These are phyloP conservation scores for Brassica balearica DNA, from an alignment of 441 rosid species.

Conservation along the genomic window DNA sequence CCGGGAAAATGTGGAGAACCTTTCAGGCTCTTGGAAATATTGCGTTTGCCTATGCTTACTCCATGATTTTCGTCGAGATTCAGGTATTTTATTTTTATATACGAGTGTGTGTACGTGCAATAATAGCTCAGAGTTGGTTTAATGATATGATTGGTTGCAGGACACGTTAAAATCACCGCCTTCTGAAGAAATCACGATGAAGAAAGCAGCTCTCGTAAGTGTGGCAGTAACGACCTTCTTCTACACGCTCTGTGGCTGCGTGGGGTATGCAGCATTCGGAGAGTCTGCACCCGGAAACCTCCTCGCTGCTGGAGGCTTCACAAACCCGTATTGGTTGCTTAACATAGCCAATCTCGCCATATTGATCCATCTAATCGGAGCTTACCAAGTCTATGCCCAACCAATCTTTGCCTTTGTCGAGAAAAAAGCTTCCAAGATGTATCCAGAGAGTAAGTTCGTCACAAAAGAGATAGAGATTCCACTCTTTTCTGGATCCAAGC, in stretches of 20 bases:
- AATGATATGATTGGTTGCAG: constrained; percentile 45
- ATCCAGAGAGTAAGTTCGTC: constrained; percentile 66
- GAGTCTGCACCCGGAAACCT: constrained; percentile 79
- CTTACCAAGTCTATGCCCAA: constrained; percentile 89
- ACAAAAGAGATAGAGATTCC: constrained; percentile 59
- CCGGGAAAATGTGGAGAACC: constrained; percentile 81
- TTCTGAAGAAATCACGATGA: constrained; percentile 74
- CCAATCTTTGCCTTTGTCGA: constrained; percentile 83
- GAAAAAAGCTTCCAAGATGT: constrained; percentile 48
- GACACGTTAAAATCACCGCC: constrained; percentile 84
- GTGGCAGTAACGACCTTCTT: constrained; percentile 71
- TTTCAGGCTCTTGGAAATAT: constrained; percentile 86
- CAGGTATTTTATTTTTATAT: constrained; percentile 52
- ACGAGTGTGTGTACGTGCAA: neutral
- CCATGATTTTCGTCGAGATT: constrained; percentile 80
- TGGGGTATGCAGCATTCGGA: constrained; percentile 92
- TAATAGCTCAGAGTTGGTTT: neutral
- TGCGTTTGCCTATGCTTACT: constrained; percentile 87
- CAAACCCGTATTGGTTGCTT: constrained; percentile 81
- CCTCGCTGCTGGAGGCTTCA: constrained; percentile 73
- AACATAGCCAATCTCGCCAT: constrained; percentile 88
- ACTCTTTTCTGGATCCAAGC: constrained; percentile 45
- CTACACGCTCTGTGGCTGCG: constrained; percentile 88
- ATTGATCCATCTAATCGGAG: constrained; percentile 82
- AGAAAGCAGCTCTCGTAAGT: constrained; percentile 66